Evolutionary conservation across 1,284 basidiomycete species (phyloP).

Genomic region (Calocybe gambosa): DNA sequence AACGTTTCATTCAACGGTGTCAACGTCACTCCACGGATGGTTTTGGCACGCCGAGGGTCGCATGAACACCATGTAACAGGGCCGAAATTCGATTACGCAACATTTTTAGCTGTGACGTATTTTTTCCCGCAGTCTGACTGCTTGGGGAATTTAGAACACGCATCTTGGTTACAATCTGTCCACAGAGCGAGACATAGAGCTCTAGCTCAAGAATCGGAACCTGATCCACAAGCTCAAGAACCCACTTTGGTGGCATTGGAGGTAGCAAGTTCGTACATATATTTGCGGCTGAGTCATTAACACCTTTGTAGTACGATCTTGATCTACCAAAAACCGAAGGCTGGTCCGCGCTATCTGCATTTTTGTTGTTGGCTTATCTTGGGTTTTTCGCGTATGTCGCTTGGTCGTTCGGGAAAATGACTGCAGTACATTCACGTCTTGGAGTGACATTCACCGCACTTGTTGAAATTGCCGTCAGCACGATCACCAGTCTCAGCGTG

Average conservation of each 20-base stretch:
- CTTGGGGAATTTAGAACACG: slow-evolving; percentile 53
- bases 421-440: slow-evolving; percentile 84
- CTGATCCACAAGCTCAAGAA: slow-evolving; percentile 45
- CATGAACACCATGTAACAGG: slow-evolving; percentile 42
- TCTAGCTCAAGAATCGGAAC: slow-evolving; percentile 36
- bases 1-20: slow-evolving; percentile 56
- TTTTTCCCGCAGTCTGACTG: slow-evolving; percentile 73
- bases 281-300: slow-evolving; percentile 3
- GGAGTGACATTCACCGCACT: slow-evolving; percentile 93
- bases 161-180: slow-evolving; percentile 56
- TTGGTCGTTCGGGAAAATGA: slow-evolving; percentile 72
- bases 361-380: slow-evolving; percentile 77
- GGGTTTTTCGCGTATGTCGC: slow-evolving; percentile 77
- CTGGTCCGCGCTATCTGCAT: slow-evolving; percentile 59
- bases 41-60: slow-evolving; percentile 61
- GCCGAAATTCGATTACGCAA: slow-evolving; percentile 53
- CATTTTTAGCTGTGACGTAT: slow-evolving; percentile 70
- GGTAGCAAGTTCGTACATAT: slow-evolving; percentile 32
- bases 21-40: slow-evolving; percentile 64
- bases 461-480: slow-evolving; percentile 87
- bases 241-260: slow-evolving; percentile 66
- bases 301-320: slow-evolving; percentile 41
- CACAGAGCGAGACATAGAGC: slow-evolving; percentile 46
- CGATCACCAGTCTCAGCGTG: slow-evolving; percentile 89
- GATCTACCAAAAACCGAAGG: slow-evolving; percentile 34